Evolutionary conservation across 2,329 filamentous ascomycete genomes (phyloP), one percentile per base, ranked within the genome.

Genomic region (Sporothrix pallida): DNA sequence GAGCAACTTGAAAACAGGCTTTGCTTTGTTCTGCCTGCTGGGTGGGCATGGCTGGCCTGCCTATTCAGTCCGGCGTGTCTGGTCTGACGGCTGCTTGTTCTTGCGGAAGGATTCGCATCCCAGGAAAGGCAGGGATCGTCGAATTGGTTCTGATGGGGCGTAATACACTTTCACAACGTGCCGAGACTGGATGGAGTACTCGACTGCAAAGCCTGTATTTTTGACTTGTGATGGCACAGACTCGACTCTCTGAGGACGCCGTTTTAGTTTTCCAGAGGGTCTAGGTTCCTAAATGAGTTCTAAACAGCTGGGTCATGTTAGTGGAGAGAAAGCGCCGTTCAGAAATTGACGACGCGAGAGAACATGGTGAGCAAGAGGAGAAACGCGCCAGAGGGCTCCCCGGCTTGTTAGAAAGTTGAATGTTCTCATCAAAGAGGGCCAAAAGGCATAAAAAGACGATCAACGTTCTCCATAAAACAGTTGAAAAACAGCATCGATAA

Each of bases 61-160:
- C 58, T 17, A 12, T 46, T 48, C 62, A 48, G 46, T 20, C 26
- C 8, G 23, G 46, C 46, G 23, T 52, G 65, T 68, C 23, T 23
- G 60, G 37, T 23, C 63, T 56, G 46, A 37, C 13, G 15, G 71
- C 15, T 37, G 42, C 48, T 65, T 17, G 8, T 52, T 56, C 68
- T 70, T 20, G 50, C 37, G 15, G 31, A 54, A 70, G 67, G 67
- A 70, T 70, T 70, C 67, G 67, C 48, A 70, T 56, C 67, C 31
- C 20, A 68, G 65, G 65, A 52, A 23, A 52, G 65, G 23, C 67
- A 70, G 31, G 31, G 67, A 70, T 70, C 67, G 23, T 42, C 26
- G 8, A 4, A 31, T n/a, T 50, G 17, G 67, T 50, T 26, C 8
- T 17, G n/a, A 65, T 12, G 60, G 37, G 37, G 60, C 37, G 60